Evolutionary conservation across 2,329 filamentous ascomycete genomes (phyloP).

Genomic region (Fusarium zealandicum): DNA sequence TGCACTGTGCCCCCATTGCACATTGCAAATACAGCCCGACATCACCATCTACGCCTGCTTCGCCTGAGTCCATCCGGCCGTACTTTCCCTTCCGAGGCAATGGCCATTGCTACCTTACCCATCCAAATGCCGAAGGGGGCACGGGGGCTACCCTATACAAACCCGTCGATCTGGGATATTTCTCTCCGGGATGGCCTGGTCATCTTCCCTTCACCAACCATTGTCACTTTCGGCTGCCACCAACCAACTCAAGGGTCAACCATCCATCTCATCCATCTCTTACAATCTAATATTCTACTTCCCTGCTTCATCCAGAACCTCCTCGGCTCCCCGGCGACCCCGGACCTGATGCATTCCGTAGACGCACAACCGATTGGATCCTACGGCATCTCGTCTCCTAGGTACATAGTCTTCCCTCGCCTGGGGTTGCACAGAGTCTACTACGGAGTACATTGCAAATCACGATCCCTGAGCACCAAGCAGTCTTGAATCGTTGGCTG

Average conservation of each 20-base stretch:
- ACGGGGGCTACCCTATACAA: slow-evolving; percentile 8
- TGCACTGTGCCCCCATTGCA: too few relatives aligned
- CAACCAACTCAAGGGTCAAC: slow-evolving; percentile 23
- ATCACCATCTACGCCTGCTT: neutral
- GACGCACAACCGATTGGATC: slow-evolving; percentile 39
- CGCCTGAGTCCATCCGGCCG: slow-evolving; percentile 8
- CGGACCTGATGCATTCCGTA: slow-evolving; percentile 35
- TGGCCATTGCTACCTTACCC: too few relatives aligned
- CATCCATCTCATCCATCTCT: slow-evolving; percentile 18
- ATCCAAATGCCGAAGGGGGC: neutral
- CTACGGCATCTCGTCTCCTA: slow-evolving; percentile 29
- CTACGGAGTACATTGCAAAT: neutral
- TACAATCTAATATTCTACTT: slow-evolving; percentile 11
- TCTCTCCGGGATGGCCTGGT: slow-evolving; percentile 13
- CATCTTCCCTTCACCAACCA: slow-evolving; percentile 18
- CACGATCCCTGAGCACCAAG: neutral
- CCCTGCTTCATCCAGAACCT: slow-evolving; percentile 30
- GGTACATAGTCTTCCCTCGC: slow-evolving; percentile 9
- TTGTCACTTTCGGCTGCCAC: slow-evolving; percentile 22
- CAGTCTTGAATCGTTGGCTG: neutral
- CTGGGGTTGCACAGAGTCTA: slow-evolving; percentile 16
- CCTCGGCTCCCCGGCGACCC: slow-evolving; percentile 28
- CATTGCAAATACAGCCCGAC: too few relatives aligned
- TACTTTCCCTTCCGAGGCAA: too few relatives aligned
- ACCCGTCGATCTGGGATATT: slow-evolving; percentile 10